Base-by-base conservation (phyloP, 2,329 filamentous ascomycete species). In the Aspergillus aculeatus region DNA sequence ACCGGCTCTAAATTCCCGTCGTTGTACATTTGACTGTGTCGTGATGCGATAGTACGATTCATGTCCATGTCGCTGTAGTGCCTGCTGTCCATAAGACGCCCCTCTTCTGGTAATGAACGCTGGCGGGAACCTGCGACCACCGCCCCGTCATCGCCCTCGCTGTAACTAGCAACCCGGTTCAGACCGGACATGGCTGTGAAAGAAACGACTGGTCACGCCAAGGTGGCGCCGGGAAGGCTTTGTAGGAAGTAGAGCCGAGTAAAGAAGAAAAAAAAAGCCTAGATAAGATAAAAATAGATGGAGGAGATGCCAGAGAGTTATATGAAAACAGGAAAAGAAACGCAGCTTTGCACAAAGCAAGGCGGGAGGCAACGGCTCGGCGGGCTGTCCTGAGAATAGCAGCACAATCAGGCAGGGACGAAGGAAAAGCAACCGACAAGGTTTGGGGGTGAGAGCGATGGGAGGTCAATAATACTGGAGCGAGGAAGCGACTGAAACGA, bases 121-220 rank as follows among this genome's bases (percentile, higher is more conserved):
- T 54, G 47, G 12, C 49, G 21, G 52, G 21, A 47, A 41, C 52
- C 49, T 19, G 49, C 47, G 31, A 48, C 31, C 53, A 54, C 29
- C 31, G 38, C 24, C 55, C 51, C 41, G 16, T 68, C 63, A 53
- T 68, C 66, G 47, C 58, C 59, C 26, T 62, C 52, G 35, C 66
- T 64, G 53, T 66, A 69, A 50, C 67, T 66, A 63, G 66, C 69
- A 53, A 65, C 54, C 58, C 67, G 63, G 54, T 66, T 44, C 12
- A 58, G 57, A 51, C 64, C 62, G 59, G 66, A 62, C 66, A 67
- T 67, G 50, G 47, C 54, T 59, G 53, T 59, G 26, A 4, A 26
- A 29, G n/a, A 38, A 29, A 41, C 19, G 49, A 49, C 58, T 31
- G 54, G 16, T n/a, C 23, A 32, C 48, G 29, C 38, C 47, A 31